Conservation (phyloP, 768 basidiomycete species). For the Boletus rubescentipes region DNA sequence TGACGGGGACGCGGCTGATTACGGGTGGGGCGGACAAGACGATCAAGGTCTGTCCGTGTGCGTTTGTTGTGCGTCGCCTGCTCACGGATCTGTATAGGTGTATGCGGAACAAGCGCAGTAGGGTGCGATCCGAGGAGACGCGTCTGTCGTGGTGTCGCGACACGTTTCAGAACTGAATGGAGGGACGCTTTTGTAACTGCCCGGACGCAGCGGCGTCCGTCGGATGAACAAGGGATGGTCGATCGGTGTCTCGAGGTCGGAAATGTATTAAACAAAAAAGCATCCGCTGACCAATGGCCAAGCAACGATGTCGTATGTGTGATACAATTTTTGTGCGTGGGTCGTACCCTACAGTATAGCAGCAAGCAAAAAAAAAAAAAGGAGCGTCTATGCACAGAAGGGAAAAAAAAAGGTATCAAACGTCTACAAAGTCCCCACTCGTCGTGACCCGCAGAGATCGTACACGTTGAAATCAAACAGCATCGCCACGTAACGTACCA, state of each 20-base stretch:
- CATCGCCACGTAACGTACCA: too few relatives aligned
- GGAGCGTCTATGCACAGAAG: background rate
- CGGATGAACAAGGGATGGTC: too few relatives aligned
- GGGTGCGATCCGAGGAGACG: background rate
- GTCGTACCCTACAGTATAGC: slow-evolving; percentile 1
- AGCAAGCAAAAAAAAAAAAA: background rate
- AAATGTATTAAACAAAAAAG: too few relatives aligned
- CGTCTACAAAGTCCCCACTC: slow-evolving; percentile 18
- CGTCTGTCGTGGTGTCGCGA: background rate
- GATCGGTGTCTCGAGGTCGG: too few relatives aligned
- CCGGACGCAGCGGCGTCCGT: too few relatives aligned
- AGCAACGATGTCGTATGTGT: background rate
- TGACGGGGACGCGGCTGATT: slow-evolving; percentile 90
- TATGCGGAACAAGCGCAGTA: slow-evolving; percentile 73
- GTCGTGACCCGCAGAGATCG: slow-evolving; percentile 3
- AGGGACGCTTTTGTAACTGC: too few relatives aligned
- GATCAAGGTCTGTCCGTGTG: slow-evolving; percentile 78
- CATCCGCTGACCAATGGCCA: too few relatives aligned
- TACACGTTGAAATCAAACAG: background rate
- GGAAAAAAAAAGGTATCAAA: slow-evolving; percentile 8
- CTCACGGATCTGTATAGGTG: slow-evolving; percentile 31
- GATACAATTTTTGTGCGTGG: background rate
- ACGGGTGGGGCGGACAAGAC: slow-evolving; percentile 99
- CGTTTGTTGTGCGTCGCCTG: too few relatives aligned
- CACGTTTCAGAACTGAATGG: background rate